These are phyloP conservation scores for Lentinula boryana DNA, from an alignment of 768 basidiomycete species.

Conservation along the genomic window DNA sequence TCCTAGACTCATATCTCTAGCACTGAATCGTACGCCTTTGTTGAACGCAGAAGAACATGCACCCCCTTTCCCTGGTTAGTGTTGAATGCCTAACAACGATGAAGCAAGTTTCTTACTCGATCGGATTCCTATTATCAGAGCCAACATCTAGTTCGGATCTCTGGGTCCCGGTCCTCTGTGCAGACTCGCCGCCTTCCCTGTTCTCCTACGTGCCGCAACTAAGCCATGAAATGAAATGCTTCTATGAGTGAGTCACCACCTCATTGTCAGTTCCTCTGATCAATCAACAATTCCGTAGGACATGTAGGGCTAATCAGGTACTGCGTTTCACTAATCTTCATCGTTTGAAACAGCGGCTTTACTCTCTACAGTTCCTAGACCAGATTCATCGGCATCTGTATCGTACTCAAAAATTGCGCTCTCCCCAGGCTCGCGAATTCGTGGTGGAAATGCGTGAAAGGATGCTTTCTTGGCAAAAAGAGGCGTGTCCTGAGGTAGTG, in stretches of 20 bases:
- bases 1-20: constrained; percentile 7
- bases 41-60: neutral
- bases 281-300: neutral
- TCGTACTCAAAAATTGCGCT: neutral
- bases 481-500: constrained; percentile 2
- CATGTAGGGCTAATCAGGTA: constrained; percentile 5
- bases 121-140: neutral
- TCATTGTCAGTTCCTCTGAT: neutral
- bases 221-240: constrained; percentile 4
- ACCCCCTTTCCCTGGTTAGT: constrained; percentile 7
- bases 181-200: constrained; percentile 4
- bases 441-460: constrained; percentile 4
- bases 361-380: constrained; percentile 2
- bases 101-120: neutral
- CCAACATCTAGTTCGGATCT: neutral
- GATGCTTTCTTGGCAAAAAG: constrained; percentile 1
- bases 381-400: constrained; percentile 6
- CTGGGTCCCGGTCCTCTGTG: constrained; percentile 1
- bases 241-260: constrained; percentile 2
- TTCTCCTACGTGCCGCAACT: constrained; percentile 7
- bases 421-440: constrained; percentile 4
- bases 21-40: constrained; percentile 3
- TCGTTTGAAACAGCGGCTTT: neutral
- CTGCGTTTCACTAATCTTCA: neutral
- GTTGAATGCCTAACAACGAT: neutral